These are phyloP conservation scores for Cladosporium sp. DNA, from an alignment of 2,329 filamentous ascomycete species.

Conservation along the genomic window DNA sequence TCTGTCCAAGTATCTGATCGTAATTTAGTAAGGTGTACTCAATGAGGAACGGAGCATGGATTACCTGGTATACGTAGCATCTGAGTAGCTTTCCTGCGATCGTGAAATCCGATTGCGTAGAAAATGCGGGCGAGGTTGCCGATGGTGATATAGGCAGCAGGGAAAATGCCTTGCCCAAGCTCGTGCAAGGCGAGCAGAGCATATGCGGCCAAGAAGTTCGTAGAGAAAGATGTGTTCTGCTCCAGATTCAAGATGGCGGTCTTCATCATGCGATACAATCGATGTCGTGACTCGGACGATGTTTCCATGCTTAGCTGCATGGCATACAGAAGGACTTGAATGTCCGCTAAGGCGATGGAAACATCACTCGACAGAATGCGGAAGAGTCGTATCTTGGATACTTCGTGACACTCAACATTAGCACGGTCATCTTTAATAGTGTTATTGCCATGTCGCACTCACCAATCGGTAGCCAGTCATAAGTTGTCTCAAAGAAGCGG, in stretches of 20 bases:
- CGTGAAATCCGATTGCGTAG: conserved; percentile 18
- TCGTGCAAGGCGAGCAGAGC: conserved; percentile 18
- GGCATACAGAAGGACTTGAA: conserved; percentile 13
- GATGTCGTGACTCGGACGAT: no score
- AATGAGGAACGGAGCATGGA: no score
- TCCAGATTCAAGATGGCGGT: conserved; percentile 16
- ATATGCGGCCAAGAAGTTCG: conserved; percentile 16
- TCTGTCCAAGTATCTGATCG: conserved; percentile 17
- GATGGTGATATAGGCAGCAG: conserved; percentile 17
- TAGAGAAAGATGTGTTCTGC: conserved; percentile 13
- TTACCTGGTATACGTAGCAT: neutral
- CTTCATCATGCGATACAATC: conserved; percentile 8
- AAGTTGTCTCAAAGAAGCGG: conserved; percentile 12
- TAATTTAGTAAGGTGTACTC: neutral
- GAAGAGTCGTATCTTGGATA: conserved; percentile 3
- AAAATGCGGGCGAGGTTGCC: conserved; percentile 13
- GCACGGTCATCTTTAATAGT: neutral
- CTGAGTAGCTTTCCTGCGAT: conserved; percentile 19
- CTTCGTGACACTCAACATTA: neutral
- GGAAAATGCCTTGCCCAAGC: conserved; percentile 18
- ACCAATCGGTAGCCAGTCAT: conserved; percentile 16
- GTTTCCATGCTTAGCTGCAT: conserved; percentile 8
- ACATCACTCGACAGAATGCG: conserved; percentile 1
- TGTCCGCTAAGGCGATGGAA: neutral
- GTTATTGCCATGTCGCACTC: conserved; percentile 7